Evolutionary conservation across 768 basidiomycete species (phyloP), one percentile per base, ranked within the genome.

Genomic region (Boletus rubescentipes): DNA sequence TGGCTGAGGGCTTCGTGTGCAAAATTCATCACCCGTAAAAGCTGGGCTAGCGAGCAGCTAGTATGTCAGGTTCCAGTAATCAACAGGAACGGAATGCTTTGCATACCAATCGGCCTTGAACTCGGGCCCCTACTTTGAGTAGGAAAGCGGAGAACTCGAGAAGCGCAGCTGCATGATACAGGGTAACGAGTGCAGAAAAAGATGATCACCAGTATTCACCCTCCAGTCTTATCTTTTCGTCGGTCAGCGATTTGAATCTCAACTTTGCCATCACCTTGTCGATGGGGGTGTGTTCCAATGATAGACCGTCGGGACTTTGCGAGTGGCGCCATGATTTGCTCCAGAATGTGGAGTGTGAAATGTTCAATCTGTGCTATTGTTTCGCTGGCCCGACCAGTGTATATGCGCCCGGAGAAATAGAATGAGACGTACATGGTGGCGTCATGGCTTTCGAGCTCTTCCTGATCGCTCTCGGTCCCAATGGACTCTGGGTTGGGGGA

Each of bases 1-100:
- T 75, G 72, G 1, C 77, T 53, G 6, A 90, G 66, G 1, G 86
- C 86, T 59, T 86, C 85, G 60, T 93, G 87, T n/a, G 83, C 78
- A 42, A 84, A 66, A 58, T 90, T 82, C 43, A 89, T 71, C 4
- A 90, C 78, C 26, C 75, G 78, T 59, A 91, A 77, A 9, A 92
- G 65, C 61, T 86, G 87, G 3, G 91, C 91, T 93, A 57, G 23
- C 37, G 38, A 23, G 7, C 34, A 38, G 47, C 38, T 52, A 14
- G 21, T 16, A 36, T 37, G 20, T 52, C 49, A 43, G 39, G 12
- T 14, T 21, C 14, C 21, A 31, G 31, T 11, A 6, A 12, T 15
- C 11, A 6, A 21, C 32, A 15, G 9, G 37, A 10, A 14, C 8
- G 5, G 21, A 26, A 10, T 26, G 10, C 2, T 30, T 45, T 35